Evolutionary conservation across 371 early-diverging fungal genomes (phyloP).

Genomic region (Mortierella sp.): DNA sequence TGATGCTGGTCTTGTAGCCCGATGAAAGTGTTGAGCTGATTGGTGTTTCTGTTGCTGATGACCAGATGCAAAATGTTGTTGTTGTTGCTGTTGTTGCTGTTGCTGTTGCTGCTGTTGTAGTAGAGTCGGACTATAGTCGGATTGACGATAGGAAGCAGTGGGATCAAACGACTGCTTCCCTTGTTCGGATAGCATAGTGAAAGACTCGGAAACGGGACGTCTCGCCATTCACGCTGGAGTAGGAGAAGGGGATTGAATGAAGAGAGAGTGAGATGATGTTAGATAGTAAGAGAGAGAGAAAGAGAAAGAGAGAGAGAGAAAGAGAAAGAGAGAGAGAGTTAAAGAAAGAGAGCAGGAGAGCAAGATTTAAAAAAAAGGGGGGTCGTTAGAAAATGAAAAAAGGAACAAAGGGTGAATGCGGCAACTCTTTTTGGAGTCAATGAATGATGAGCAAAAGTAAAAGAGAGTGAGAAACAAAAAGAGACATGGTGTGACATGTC

Average conservation of each 20-base stretch:
- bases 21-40: slow-evolving; percentile 38
- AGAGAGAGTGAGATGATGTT: neutral
- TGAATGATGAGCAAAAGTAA: no score
- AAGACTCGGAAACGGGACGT: slow-evolving; percentile 55
- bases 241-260: neutral
- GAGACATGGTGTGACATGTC: neutral
- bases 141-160: slow-evolving; percentile 32
- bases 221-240: slow-evolving; percentile 45
- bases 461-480: no score
- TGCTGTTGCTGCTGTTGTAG: slow-evolving; percentile 53
- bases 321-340: neutral
- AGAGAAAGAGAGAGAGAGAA: neutral
- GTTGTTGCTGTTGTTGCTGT: slow-evolving; percentile 38
- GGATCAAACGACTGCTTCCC: slow-evolving; percentile 53
- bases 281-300: neutral
- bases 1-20: slow-evolving; percentile 44
- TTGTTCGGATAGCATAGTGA: slow-evolving; percentile 53
- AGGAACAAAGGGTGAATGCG: neutral
- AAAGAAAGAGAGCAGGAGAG: neutral
- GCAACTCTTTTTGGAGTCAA: no score
- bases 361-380: neutral
- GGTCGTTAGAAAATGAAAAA: neutral
- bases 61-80: slow-evolving; percentile 23
- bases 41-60: slow-evolving; percentile 36
- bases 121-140: slow-evolving; percentile 45